Percentiles rank a stretch among this genome's conserved stretches.
phyloP scores from a whole-genome alignment of 352 stramenopile species.

The Pythium angustatum region DNA sequence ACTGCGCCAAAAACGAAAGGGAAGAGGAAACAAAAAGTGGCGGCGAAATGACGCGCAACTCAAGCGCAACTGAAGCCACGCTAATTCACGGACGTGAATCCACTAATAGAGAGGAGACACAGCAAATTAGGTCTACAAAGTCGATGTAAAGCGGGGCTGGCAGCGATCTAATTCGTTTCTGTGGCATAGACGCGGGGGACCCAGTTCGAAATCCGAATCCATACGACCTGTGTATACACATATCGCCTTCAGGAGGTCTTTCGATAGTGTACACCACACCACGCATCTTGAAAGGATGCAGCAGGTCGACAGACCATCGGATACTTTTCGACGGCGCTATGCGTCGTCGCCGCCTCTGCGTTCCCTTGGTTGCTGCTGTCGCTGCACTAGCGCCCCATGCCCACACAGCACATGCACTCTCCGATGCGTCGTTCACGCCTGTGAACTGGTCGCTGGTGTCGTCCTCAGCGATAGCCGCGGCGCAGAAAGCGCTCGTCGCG shows the following conservation, averaged over 20 bases:
- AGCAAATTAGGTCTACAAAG: too few species aligned
- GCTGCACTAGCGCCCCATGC: too few species aligned
- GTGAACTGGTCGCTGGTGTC: conserved; percentile 54
- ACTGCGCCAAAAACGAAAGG: too few species aligned
- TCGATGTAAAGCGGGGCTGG: conserved; percentile 6
- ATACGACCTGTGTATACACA: conserved; percentile 1
- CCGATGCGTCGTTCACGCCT: conserved; percentile 24
- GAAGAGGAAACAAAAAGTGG: too few species aligned
- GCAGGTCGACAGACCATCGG: too few species aligned
- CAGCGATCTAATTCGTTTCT: neutral
- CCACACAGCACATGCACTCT: neutral
- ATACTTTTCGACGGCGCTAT: neutral
- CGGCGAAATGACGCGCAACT: too few species aligned
- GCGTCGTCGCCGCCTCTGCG: neutral
- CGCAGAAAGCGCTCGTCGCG: conserved; percentile 26
- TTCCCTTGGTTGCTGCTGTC: neutral
- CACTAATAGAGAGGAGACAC: too few species aligned
- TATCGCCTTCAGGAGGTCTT: conserved; percentile 7
- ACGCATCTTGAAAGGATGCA: neutral
- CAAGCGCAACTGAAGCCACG: neutral
- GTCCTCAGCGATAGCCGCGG: conserved; percentile 28
- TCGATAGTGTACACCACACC: neutral
- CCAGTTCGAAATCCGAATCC: conserved; percentile 26
- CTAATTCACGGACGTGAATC: too few species aligned
- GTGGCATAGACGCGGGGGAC: conserved; percentile 26